Base-by-base conservation (phyloP, 306 rosid species). In the Ziziphus jujuba region DNA sequence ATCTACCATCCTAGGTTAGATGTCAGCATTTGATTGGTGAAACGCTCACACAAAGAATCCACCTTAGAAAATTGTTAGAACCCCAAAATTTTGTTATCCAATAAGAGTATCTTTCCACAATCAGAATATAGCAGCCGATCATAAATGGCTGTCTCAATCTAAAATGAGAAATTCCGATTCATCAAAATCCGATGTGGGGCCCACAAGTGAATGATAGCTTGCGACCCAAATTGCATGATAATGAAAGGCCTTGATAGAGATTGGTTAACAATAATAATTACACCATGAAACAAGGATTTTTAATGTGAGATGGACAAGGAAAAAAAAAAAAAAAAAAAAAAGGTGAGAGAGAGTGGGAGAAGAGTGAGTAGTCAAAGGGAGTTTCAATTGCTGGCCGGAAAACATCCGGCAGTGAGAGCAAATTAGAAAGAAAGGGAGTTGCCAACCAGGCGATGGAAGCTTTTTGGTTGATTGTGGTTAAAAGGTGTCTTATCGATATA, bases 401-500 rank as follows among this genome's bases (percentile, higher is more conserved):
- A 78, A 82, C 84, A 79, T 61, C 68, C 56, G 68, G 69, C 59
- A 65, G 61, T 60, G 69, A 62, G 55, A 6, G 33, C 33, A 28
- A 28, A 28, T 28, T 28, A 4, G 33, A 28, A 28, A 28, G 69
- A 21, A 54, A 17, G 65, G 72, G 67, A 33, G 23, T 71, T 78
- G 64, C 81, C 73, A 78, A 78, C 81, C 76, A 74, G 34, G 67
- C 70, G 31, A 50, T 11, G 13, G 25, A 51, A 36, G 56, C 66
- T 72, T 75, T 78, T 67, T 64, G 66, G 71, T 63, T 74, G 76
- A 53, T 62, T 58, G 72, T 66, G 66, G 57, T 63, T 71, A 53
- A 75, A 68, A 72, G 79, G 63, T 75, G 81, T 71, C 61, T 71
- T 53, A 78, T 74, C 68, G 78, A 55, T 74, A 74, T 78, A 64